Evolutionary conservation across 495 filamentous ascomycete species (phyloP).

Genomic region (Daldinia childiae): DNA sequence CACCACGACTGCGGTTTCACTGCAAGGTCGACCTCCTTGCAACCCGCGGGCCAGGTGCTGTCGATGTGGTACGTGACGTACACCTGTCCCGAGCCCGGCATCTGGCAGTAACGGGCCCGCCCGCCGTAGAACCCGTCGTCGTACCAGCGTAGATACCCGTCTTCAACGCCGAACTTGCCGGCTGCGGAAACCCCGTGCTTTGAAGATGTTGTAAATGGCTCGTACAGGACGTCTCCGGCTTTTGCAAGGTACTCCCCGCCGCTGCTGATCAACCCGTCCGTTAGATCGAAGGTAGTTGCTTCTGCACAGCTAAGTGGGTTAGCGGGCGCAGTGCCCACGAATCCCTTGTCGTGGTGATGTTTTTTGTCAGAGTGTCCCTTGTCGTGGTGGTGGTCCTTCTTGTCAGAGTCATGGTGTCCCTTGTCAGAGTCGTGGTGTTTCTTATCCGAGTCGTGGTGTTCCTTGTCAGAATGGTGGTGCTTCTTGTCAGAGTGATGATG

Average conservation of each 20-base stretch:
- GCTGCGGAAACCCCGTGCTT: background rate
- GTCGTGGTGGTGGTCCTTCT: too few relatives aligned
- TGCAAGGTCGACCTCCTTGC: constrained; percentile 20
- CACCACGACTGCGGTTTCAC: background rate
- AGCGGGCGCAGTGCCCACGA: constrained; percentile 19
- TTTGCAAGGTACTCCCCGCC: constrained; percentile 7
- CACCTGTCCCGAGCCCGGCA: constrained; percentile 8
- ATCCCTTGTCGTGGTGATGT: background rate
- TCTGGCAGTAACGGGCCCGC: constrained; percentile 25
- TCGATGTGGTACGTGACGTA: constrained; percentile 18
- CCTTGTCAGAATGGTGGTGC: too few relatives aligned
- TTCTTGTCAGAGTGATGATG: too few relatives aligned
- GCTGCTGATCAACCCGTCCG: background rate
- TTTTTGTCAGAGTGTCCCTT: too few relatives aligned
- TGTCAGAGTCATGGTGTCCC: too few relatives aligned
- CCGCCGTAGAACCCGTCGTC: constrained; percentile 21
- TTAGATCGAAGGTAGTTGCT: constrained; percentile 26
- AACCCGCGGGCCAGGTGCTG: constrained; percentile 22
- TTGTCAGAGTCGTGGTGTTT: too few relatives aligned
- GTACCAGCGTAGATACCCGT: constrained; percentile 29
- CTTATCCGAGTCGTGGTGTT: too few relatives aligned
- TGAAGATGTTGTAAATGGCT: background rate
- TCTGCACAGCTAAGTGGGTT: constrained; percentile 6
- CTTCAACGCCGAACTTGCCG: constrained; percentile 17
- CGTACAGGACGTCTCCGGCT: constrained; percentile 2